phyloP scores from a whole-genome alignment of 331 rosid species.

The Quercus lobata region DNA sequence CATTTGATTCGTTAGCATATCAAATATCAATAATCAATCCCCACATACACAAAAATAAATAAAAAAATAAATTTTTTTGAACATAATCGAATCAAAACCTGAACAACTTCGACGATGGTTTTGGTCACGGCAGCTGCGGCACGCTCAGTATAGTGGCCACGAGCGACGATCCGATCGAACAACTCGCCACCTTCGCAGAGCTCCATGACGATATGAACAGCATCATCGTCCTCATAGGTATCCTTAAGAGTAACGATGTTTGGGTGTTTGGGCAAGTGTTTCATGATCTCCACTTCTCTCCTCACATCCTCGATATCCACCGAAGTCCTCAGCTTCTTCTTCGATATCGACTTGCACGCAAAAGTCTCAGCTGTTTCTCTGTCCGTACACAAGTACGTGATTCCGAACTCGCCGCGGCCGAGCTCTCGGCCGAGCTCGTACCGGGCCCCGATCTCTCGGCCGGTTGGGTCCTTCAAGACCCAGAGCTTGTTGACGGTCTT shows the following conservation, averaged over 20 bases:
- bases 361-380: constrained; percentile 40
- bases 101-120: constrained; percentile 94
- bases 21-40: background rate
- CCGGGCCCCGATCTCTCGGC: constrained; percentile 55
- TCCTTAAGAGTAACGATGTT: constrained; percentile 81
- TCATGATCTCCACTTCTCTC: constrained; percentile 96
- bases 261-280: constrained; percentile 54
- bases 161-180: constrained; percentile 87
- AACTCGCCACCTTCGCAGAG: constrained; percentile 94
- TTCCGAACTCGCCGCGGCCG: constrained; percentile 92
- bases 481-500: constrained; percentile 26
- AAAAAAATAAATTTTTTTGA: background rate
- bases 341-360: constrained; percentile 87
- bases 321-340: constrained; percentile 77
- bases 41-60: background rate
- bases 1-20: background rate
- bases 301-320: constrained; percentile 83
- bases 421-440: constrained; percentile 86
- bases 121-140: constrained; percentile 84
- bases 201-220: constrained; percentile 97
- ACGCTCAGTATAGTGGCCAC: constrained; percentile 95
- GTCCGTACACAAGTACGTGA: constrained; percentile 81
- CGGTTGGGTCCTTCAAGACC: constrained; percentile 71
- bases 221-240: constrained; percentile 79
- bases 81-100: constrained; percentile 37